These are phyloP conservation scores for Saccharomycopsis fibuligera DNA, from an alignment of 805 yeast genomes.

Conservation along the genomic window DNA sequence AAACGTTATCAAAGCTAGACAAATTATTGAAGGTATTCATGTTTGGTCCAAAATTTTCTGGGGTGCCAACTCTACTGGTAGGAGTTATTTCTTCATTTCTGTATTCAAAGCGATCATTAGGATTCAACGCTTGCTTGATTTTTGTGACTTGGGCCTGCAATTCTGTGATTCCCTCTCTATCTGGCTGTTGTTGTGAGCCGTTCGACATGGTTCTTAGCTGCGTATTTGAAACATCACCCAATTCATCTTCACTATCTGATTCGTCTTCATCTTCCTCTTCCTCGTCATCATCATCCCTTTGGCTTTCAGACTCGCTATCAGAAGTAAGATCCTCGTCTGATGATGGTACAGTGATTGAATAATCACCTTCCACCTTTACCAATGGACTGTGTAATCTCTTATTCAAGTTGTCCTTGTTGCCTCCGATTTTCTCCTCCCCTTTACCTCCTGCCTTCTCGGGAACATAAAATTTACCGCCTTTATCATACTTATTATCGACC, in stretches of 20 bases:
- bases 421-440: neutral
- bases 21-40: neutral
- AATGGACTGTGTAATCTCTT: constrained; percentile 9
- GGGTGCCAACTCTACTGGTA: neutral
- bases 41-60: neutral
- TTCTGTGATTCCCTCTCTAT: neutral
- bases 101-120: too few relatives aligned
- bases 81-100: too few relatives aligned
- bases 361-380: constrained; percentile 21
- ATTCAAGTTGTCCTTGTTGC: constrained; percentile 2
- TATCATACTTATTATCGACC: constrained; percentile 79
- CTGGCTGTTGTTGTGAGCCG: neutral
- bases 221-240: neutral
- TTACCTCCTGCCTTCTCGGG: constrained; percentile 4
- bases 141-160: neutral
- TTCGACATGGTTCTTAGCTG: too few relatives aligned
- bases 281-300: constrained; percentile 23
- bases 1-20: neutral
- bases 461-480: constrained; percentile 87
- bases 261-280: constrained; percentile 23
- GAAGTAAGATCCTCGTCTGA: constrained; percentile 24
- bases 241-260: constrained; percentile 23
- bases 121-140: neutral
- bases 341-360: constrained; percentile 24
- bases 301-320: constrained; percentile 20